Base-by-base conservation (phyloP, 257 asterid species). In the Solanum infundibuliforme region DNA sequence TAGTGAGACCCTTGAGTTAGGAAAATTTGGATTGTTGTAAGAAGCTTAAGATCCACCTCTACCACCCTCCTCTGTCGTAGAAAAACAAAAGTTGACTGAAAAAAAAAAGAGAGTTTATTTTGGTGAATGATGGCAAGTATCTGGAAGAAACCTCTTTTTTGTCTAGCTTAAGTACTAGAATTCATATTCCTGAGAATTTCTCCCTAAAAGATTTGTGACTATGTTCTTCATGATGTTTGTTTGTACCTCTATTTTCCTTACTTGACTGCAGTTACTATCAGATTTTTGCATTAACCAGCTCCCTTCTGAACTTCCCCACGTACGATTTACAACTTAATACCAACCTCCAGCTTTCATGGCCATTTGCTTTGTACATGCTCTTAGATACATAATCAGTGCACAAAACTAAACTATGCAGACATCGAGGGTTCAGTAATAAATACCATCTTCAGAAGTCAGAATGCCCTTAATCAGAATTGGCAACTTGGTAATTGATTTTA, bases 381-480 rank as follows among this genome's bases (percentile, higher is more conserved):
- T 13, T 77, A 77, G 11, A 43, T 14, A 13, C 83, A 76, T 43
- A 41, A 79, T 8, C 66, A 79, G 84, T 79, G 38, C 13, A 79
- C 5, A 79, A 79, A 43, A 48, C 38, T 14, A 27, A 43, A 43
- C 25, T 79, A 81, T 81, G 41, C 41, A 27, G 41, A 9, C 7
- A 81, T 5, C 27, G 7, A 46, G 68, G 68, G 27, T 82, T 29
- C 43, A 48, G 86, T 82, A 7, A 48, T 48, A 82, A 18, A 1
- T 82, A 94, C 97, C 98, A 83, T 92, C 96, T 90, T 94, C 98
- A 76, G 85, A 27, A n/a, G 98, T 92, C 58, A 94, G 96, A 66
- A 94, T 35, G 65, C 98, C 96, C 90, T 94, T 93, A 39, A 94
- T 88, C 83, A 94, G 89, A 87, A 94, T 89, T 9, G 97, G 96